These are phyloP conservation scores for Emergomyces orientalis DNA, from an alignment of 2,329 filamentous ascomycete genomes.

Conservation along the genomic window DNA sequence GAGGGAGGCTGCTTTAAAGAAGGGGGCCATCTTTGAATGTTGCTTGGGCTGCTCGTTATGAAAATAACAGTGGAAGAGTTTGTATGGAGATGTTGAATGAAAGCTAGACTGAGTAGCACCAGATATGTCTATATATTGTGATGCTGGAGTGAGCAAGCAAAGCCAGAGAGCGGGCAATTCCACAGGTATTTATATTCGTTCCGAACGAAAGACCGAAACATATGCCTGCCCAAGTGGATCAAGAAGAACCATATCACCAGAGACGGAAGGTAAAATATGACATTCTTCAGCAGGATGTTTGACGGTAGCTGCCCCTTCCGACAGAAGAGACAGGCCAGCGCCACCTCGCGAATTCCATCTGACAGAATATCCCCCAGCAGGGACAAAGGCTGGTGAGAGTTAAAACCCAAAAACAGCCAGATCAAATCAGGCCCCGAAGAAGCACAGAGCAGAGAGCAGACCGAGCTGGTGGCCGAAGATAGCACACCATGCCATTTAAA, in stretches of 20 bases:
- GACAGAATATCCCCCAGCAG: background rate
- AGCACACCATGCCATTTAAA: background rate
- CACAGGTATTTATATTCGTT: background rate
- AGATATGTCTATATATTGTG: background rate
- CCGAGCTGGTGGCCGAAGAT: background rate
- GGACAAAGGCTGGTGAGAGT: background rate
- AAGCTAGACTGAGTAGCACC: background rate
- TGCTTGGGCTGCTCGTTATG: background rate
- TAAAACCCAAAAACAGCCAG: background rate
- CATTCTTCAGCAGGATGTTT: background rate
- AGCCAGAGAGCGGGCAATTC: background rate
- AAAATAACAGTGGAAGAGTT: background rate
- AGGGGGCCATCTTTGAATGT: background rate
- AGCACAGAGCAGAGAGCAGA: background rate
- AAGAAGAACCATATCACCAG: background rate
- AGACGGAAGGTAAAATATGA: background rate
- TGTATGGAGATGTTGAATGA: background rate
- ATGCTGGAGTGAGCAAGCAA: background rate
- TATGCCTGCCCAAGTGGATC: background rate
- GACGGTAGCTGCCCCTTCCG: background rate
- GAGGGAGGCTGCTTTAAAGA: background rate
- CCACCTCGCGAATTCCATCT: too few relatives aligned
- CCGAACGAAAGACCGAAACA: background rate
- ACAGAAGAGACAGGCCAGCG: background rate
- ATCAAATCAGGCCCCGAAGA: background rate